Percentiles rank a stretch among this genome's conserved stretches.
phyloP scores from a whole-genome alignment of 495 filamentous ascomycete species.

The Trichoderma reesei region DNA sequence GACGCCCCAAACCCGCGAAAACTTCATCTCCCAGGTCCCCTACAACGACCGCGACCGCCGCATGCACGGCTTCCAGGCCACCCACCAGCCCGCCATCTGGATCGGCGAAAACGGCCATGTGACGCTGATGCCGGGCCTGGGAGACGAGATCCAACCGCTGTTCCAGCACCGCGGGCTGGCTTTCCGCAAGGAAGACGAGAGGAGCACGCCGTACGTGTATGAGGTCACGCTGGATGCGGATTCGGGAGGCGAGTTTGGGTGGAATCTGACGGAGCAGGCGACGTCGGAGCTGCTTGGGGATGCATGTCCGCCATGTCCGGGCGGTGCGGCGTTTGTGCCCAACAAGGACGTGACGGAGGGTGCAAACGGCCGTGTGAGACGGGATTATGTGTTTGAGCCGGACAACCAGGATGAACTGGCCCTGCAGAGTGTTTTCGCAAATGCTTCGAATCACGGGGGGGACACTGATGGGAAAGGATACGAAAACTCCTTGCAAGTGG shows the following conservation, averaged over 20 bases:
- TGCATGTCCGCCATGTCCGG: conserved; percentile 15
- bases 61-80: conserved; percentile 26
- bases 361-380: conserved; percentile 17
- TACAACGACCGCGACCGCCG: conserved; percentile 21
- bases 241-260: conserved; percentile 18
- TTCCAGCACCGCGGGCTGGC: conserved; percentile 24
- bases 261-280: conserved; percentile 20
- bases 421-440: neutral
- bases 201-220: conserved; percentile 23
- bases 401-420: neutral
- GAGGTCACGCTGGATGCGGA: conserved; percentile 22
- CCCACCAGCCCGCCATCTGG: conserved; percentile 27
- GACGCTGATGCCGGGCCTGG: conserved; percentile 17
- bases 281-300: conserved; percentile 7
- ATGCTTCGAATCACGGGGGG: neutral
- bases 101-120: conserved; percentile 25
- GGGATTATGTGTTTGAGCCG: conserved; percentile 7
- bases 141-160: conserved; percentile 14
- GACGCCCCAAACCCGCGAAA: conserved; percentile 26
- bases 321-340: conserved; percentile 18
- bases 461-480: neutral
- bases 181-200: conserved; percentile 23
- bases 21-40: conserved; percentile 24
- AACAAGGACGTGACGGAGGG: conserved; percentile 17
- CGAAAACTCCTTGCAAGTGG: conserved; percentile 17